Evolutionary conservation across 2,329 filamentous ascomycete species (phyloP), one percentile per base, ranked within the genome.

Genomic region (Pseudocercospora crystallina): DNA sequence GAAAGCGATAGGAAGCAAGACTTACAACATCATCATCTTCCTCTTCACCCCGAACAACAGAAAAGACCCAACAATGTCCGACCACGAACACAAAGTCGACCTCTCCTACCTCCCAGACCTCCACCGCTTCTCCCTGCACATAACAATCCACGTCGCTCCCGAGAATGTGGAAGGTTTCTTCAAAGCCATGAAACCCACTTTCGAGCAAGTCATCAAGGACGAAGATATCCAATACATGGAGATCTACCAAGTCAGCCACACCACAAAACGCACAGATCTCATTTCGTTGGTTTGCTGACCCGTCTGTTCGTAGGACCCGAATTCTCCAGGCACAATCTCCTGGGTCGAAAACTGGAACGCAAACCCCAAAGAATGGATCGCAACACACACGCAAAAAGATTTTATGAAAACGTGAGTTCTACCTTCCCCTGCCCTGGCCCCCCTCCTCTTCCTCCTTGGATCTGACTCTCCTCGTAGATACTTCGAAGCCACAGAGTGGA

Each of bases 401-500:
- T 26, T 26, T 26, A 26, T 26, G 20, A 26, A 26, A 7, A 26
- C 20, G 20, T 26, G n/a, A n/a, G n/a, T n/a, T n/a, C n/a, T n/a
- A n/a, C n/a, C n/a, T n/a, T n/a, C n/a, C n/a, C n/a, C n/a, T n/a
- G n/a, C n/a, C n/a, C n/a, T n/a, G n/a, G n/a, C n/a, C n/a, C n/a
- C n/a, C n/a, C n/a, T n/a, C n/a, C n/a, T n/a, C n/a, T n/a, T n/a
- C n/a, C n/a, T n/a, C n/a, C n/a, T n/a, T n/a, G n/a, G n/a, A n/a
- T n/a, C n/a, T n/a, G n/a, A n/a, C n/a, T n/a, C n/a, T n/a, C n/a
- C n/a, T n/a, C n/a, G n/a, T n/a, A n/a, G n/a, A 14, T 75, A 74
- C 51, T 53, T 73, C 2, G 66, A 62, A 11, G 56, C 62, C 7
- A 75, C 73, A 9, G 65, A 69, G 61, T 64, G 68, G 10, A 65